Percentiles rank a stretch among this genome's conserved stretches.
phyloP scores from a whole-genome alignment of 805 yeast genomes.

The Barnettozyma sp. region DNA sequence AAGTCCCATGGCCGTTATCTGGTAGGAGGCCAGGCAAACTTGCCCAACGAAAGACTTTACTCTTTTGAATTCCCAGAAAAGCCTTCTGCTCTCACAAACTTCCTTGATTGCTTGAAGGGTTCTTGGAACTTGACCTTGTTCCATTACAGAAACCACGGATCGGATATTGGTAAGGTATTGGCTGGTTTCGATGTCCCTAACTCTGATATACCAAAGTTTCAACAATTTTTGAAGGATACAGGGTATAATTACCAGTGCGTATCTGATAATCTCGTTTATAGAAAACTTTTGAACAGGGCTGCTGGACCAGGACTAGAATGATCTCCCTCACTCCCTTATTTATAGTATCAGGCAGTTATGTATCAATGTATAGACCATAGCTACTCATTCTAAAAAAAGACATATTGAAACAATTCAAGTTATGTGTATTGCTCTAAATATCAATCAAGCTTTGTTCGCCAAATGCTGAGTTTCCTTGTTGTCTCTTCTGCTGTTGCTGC shows the following conservation, averaged over 20 bases:
- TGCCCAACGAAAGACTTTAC: constrained; percentile 68
- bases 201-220: constrained; percentile 56
- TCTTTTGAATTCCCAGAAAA: constrained; percentile 95
- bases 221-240: constrained; percentile 57
- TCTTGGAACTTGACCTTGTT: constrained; percentile 91
- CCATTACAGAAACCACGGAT: constrained; percentile 96
- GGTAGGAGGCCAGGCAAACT: constrained; percentile 82
- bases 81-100: constrained; percentile 87
- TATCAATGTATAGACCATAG: not conserved
- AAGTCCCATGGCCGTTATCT: constrained; percentile 93
- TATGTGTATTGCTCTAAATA: constrained; percentile 11
- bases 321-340: no score
- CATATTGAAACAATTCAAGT: not conserved
- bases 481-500: constrained; percentile 18
- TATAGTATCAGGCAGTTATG: not conserved
- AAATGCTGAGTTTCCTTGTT: constrained; percentile 12
- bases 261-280: constrained; percentile 79
- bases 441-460: constrained; percentile 26
- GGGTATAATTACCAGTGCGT: constrained; percentile 80
- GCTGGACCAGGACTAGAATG: constrained; percentile 1
- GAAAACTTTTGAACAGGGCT: constrained; percentile 51
- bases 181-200: constrained; percentile 87
- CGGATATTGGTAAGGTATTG: constrained; percentile 86
- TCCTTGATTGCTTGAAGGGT: constrained; percentile 60
- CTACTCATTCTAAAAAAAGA: not conserved